Evolutionary conservation across 441 rosid genomes (phyloP), one percentile per base, ranked within the genome.

Genomic region (Croton setiger): DNA sequence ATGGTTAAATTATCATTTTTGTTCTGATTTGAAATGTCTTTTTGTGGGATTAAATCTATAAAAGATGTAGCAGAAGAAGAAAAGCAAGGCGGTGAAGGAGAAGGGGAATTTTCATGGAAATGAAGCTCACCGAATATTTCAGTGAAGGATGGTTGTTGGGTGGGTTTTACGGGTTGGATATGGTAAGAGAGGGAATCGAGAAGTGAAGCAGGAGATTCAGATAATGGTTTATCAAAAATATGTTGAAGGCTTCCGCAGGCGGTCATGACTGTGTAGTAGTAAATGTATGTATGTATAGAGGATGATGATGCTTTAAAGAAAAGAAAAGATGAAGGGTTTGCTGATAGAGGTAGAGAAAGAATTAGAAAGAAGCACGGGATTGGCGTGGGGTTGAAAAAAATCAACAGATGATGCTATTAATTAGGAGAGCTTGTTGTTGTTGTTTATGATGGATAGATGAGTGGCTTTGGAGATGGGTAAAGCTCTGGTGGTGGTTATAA

Each of bases 41-140:
- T 27, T 43, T 55, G 45, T 18, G 74, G 71, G 76, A 48, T 65
- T 43, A 73, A 39, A 68, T 59, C 77, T 7, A 56, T 36, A 37
- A 61, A 57, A 56, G 78, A 60, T 5, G 79, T n/a, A 48, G 72
- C 17, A 31, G 79, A 8, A 17, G 75, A 37, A 0, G 76, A 36
- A 0, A 74, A 60, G 4, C 62, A 35, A 31, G 69, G 36, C 5
- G 76, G 18, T 13, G n/a, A 4, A 21, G 71, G 21, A 21, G 59
- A 27, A 48, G 63, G 39, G 1, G 84, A 47, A 55, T 53, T 66
- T 56, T 82, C 96, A 58, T 79, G 74, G 86, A 87, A 91, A 80
- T 81, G 90, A 63, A 90, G 92, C 70, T 91, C 94, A 0, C 94
- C 88, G 60, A 91, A 90, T 49, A 89, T 77, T 69, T 91, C 98